Conservation (phyloP, 371 early-diverging fungal genomes). For the Mortierella sp. region DNA sequence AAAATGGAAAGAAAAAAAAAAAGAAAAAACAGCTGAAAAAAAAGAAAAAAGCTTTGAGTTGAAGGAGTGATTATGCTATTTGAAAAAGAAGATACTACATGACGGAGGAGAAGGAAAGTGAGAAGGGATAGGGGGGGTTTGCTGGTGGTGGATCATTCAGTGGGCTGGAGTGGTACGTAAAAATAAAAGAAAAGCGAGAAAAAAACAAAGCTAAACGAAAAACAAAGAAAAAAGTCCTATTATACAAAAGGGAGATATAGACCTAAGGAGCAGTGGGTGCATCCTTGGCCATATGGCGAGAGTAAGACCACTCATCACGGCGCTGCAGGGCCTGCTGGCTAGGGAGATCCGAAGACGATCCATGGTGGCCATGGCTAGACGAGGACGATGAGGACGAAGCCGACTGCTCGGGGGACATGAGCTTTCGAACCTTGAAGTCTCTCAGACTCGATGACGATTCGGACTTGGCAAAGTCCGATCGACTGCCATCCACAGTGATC, state of each 20-base stretch:
- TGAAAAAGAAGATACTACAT: constrained; percentile 1
- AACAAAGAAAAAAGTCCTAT: constrained; percentile 14
- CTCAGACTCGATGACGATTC: constrained; percentile 17
- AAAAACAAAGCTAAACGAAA: neutral
- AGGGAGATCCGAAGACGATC: constrained; percentile 14
- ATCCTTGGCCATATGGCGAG: constrained; percentile 55
- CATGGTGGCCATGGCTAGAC: constrained; percentile 8
- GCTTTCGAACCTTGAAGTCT: constrained; percentile 52
- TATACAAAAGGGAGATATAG: constrained; percentile 15
- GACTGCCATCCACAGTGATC: neutral
- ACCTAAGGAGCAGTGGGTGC: constrained; percentile 23
- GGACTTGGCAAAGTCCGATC: neutral
- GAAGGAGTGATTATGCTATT: neutral
- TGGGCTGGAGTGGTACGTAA: neutral
- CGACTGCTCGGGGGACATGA: constrained; percentile 45
- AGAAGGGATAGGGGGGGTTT: neutral
- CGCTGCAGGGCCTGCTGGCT: constrained; percentile 14
- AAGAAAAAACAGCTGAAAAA: neutral
- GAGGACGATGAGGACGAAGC: constrained; percentile 13
- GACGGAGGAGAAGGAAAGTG: neutral
- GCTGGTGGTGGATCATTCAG: neutral
- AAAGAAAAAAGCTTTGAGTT: neutral
- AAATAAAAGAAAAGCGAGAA: neutral
- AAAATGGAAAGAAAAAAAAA: constrained; percentile 3
- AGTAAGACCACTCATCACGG: constrained; percentile 48